Percentiles rank a stretch among this genome's conserved stretches.
phyloP scores from a whole-genome alignment of 306 rosid species.

The Casuarina glauca region DNA sequence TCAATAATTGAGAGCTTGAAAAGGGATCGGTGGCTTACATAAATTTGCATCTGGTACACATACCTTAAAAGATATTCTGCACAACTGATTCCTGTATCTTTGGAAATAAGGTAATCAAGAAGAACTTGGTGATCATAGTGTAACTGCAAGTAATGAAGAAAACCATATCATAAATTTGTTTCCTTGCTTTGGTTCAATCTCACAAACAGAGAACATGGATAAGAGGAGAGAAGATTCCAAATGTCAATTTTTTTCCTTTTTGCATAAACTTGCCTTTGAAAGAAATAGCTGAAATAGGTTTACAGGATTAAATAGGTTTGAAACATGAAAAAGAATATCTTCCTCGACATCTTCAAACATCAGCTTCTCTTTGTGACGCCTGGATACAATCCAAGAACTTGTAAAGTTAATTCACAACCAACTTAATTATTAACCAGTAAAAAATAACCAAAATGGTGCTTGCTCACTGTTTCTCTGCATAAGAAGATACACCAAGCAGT shows the following conservation, averaged over 20 bases:
- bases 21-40: background rate
- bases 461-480: constrained; percentile 55
- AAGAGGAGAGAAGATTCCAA: constrained; percentile 5
- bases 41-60: constrained; percentile 3
- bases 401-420: constrained; percentile 17
- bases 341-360: constrained; percentile 42
- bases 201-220: constrained; percentile 11
- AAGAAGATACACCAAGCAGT: constrained; percentile 52
- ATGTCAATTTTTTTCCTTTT: background rate
- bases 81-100: constrained; percentile 80
- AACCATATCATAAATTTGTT: constrained; percentile 8
- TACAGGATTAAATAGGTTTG: constrained; percentile 68
- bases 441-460: constrained; percentile 18
- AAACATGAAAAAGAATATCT: constrained; percentile 45
- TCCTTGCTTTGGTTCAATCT: background rate
- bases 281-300: constrained; percentile 81
- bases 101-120: constrained; percentile 89
- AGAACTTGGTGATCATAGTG: constrained; percentile 92
- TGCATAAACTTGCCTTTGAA: constrained; percentile 52
- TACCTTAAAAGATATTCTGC: constrained; percentile 86
- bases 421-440: constrained; percentile 11
- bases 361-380: constrained; percentile 44
- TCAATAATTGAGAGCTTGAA: background rate
- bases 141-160: constrained; percentile 57
- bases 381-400: constrained; percentile 30